Evolutionary conservation across 768 basidiomycete species (phyloP).

Genomic region (Leccinum obscurum): DNA sequence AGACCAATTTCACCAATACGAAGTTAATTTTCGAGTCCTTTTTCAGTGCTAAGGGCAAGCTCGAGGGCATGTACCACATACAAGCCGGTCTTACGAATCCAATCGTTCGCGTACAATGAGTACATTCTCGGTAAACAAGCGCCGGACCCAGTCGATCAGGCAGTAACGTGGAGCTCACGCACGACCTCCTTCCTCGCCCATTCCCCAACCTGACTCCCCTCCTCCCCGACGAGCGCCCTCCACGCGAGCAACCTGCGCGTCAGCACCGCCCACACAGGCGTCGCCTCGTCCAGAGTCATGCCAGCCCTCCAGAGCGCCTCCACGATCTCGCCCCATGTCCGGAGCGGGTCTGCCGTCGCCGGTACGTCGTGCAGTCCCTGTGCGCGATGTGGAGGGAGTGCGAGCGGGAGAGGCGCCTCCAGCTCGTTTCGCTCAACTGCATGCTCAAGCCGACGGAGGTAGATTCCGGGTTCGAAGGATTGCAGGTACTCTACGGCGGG

Average conservation of each 20-base stretch:
- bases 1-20: background rate
- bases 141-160: background rate
- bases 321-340: background rate
- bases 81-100: background rate
- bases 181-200: constrained; percentile 48
- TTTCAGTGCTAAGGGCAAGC: background rate
- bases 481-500: constrained; percentile 30
- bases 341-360: background rate
- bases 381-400: constrained; percentile 9
- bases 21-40: background rate
- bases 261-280: background rate
- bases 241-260: background rate
- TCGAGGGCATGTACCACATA: background rate
- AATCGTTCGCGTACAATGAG: background rate
- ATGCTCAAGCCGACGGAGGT: background rate
- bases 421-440: background rate
- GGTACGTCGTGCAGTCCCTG: background rate
- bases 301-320: background rate
- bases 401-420: constrained; percentile 4
- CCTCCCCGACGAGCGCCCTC: background rate
- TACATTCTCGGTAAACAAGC: no score
- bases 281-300: background rate
- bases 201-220: constrained; percentile 20
- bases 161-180: constrained; percentile 1
- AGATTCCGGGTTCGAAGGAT: constrained; percentile 25